A percentile compares a stretch with the other conserved stretches of the same genome.
Evolutionary conservation across 2,329 filamentous ascomycete genomes (phyloP).

Genomic region (Alternaria triticimaculans): DNA sequence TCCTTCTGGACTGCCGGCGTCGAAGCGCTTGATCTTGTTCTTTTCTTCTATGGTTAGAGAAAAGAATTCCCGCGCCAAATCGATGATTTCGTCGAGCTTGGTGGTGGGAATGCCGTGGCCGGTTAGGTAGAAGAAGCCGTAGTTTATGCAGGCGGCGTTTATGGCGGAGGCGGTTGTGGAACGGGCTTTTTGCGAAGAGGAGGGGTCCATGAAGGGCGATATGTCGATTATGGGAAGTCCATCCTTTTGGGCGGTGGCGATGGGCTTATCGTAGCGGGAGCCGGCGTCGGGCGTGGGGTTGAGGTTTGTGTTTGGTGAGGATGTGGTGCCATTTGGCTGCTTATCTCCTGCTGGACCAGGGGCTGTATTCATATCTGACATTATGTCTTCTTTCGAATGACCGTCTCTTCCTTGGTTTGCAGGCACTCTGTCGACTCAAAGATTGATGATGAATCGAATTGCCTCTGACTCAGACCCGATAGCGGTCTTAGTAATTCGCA

Average conservation of each 20-base stretch:
- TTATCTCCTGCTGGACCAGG: conserved; percentile 13
- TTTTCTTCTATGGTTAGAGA: conserved; percentile 37
- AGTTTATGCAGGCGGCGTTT: conserved; percentile 46
- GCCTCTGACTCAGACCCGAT: background rate
- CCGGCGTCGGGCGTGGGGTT: conserved; percentile 29
- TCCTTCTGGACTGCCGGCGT: conserved; percentile 38
- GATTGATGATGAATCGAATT: background rate
- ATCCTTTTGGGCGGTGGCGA: conserved; percentile 18
- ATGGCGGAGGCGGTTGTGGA: conserved; percentile 40
- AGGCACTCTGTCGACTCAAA: background rate
- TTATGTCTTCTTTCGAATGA: background rate
- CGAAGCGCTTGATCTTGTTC: conserved; percentile 43
- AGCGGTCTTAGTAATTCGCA: background rate
- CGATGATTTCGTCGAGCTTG: conserved; percentile 36
- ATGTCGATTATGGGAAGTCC: conserved; percentile 53
- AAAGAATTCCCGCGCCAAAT: conserved; percentile 47
- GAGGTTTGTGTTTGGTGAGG: conserved; percentile 4
- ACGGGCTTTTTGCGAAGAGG: conserved; percentile 21
- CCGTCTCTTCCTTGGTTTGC: background rate
- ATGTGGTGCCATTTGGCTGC: conserved; percentile 1
- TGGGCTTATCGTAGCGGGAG: conserved; percentile 19
- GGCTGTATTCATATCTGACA: conserved; percentile 23
- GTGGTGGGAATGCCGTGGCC: conserved; percentile 48
- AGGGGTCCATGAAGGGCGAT: conserved; percentile 44
- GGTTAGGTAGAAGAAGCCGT: conserved; percentile 54